phyloP scores from a whole-genome alignment of 78 protist species.

The Dictyostelium brefeldianum region DNA sequence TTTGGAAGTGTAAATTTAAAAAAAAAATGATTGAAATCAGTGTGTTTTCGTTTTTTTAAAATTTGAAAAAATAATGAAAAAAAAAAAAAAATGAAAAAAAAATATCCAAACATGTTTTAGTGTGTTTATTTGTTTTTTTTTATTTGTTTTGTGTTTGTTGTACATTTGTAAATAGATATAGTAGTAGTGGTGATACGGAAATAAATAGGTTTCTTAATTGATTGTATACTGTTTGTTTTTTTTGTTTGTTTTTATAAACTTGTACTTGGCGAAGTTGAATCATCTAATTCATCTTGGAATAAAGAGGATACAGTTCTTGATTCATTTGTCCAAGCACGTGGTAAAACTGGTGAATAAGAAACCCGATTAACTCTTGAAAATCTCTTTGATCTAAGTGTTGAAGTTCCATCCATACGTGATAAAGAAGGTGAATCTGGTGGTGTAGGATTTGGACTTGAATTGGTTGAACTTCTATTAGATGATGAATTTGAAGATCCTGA shows the following conservation, averaged over 20 bases:
- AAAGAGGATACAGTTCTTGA: slow-evolving; percentile 60
- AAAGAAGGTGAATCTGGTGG: slow-evolving; percentile 65
- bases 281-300: slow-evolving; percentile 59
- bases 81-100: no score
- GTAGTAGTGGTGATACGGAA: no score
- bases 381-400: slow-evolving; percentile 42
- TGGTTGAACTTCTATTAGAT: neutral
- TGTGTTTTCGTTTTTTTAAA: neutral
- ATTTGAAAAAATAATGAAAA: no score
- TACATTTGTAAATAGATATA: no score
- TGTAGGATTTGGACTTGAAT: slow-evolving; percentile 5
- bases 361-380: slow-evolving; percentile 47
- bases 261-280: slow-evolving; percentile 8
- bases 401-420: slow-evolving; percentile 17
- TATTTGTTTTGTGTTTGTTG: no score
- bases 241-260: neutral
- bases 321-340: slow-evolving; percentile 29
- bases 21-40: neutral
- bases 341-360: slow-evolving; percentile 52
- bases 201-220: no score
- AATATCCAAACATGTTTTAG: no score
- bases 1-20: neutral
- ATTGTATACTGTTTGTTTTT: neutral
- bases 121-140: no score
- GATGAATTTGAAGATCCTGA: neutral